Conservation (phyloP, 2,329 filamentous ascomycete species). For the Cordyceps pruinosa region DNA sequence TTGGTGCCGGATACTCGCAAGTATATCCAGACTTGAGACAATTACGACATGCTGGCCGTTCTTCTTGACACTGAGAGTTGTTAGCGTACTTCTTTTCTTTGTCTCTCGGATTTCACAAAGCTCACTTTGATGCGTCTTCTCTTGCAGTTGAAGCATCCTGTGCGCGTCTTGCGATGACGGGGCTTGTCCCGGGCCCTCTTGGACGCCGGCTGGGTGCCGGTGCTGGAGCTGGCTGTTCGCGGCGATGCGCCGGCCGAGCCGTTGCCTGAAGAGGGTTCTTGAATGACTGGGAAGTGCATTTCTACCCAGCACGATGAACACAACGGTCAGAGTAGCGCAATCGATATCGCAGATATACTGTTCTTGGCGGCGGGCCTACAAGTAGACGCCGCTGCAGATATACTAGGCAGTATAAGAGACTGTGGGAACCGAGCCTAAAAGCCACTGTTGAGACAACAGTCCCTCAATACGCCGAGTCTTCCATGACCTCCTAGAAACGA, state of each 20-base stretch:
- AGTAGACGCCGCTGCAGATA: neutral
- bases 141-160: slow-evolving; percentile 6
- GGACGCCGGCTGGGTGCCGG: neutral
- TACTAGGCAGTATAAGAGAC: neutral
- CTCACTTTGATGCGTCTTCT: slow-evolving; percentile 1
- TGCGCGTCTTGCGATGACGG: slow-evolving; percentile 6
- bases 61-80: neutral
- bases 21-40: slow-evolving; percentile 1
- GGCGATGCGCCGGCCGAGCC: neutral
- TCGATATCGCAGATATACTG: neutral
- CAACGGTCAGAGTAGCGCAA: neutral
- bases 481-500: neutral
- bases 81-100: too few relatives aligned
- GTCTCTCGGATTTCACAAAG: too few relatives aligned
- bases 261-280: neutral
- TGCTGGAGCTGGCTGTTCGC: neutral
- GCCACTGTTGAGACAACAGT: neutral
- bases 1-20: slow-evolving; percentile 1
- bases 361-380: neutral
- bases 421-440: neutral
- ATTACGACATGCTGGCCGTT: neutral
- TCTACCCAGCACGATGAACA: too few relatives aligned
- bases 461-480: neutral
- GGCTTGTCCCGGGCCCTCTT: neutral
- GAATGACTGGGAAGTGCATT: neutral